Evolutionary conservation across 805 yeast species (phyloP).

Genomic region (Lipomyces yamadae): DNA sequence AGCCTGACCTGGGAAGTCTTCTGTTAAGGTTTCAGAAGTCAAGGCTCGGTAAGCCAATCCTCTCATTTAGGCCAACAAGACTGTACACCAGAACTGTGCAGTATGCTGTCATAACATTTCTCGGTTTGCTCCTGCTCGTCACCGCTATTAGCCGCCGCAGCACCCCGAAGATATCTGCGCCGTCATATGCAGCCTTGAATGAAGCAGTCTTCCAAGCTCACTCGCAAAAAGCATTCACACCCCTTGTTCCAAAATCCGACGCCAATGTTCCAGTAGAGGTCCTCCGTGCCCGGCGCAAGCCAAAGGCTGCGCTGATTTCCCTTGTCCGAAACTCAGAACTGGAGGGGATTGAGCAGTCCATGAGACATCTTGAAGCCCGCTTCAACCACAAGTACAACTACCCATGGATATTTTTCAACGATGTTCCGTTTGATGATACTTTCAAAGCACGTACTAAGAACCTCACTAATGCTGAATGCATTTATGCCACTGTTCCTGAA

Average conservation of each 20-base stretch:
- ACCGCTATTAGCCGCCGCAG: conserved; percentile 11
- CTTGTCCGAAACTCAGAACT: conserved; percentile 73
- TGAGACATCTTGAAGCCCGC: conserved; percentile 67
- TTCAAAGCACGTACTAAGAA: conserved; percentile 61
- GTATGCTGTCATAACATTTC: conserved; percentile 27
- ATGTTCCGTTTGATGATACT: conserved; percentile 61
- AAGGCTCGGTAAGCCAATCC: background rate
- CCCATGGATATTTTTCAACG: conserved; percentile 83
- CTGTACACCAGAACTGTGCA: conserved; percentile 30
- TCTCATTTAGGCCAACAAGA: conserved; percentile 22
- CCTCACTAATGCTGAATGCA: conserved; percentile 61
- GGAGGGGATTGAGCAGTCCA: conserved; percentile 60
- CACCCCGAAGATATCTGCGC: conserved; percentile 21
- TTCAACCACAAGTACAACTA: conserved; percentile 68
- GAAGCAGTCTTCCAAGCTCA: conserved; percentile 36
- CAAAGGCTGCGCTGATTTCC: conserved; percentile 53
- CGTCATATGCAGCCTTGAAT: conserved; percentile 36
- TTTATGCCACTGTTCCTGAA: conserved; percentile 60
- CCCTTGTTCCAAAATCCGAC: conserved; percentile 31
- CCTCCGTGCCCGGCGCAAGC: conserved; percentile 31
- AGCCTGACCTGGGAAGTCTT: background rate
- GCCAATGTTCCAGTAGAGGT: conserved; percentile 31
- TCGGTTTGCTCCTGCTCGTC: conserved; percentile 25
- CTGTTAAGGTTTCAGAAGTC: background rate
- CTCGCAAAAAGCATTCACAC: conserved; percentile 30